Evolutionary conservation across 75 land plant genomes (phyloP).

Genomic region (Cunninghamia lanceolata): DNA sequence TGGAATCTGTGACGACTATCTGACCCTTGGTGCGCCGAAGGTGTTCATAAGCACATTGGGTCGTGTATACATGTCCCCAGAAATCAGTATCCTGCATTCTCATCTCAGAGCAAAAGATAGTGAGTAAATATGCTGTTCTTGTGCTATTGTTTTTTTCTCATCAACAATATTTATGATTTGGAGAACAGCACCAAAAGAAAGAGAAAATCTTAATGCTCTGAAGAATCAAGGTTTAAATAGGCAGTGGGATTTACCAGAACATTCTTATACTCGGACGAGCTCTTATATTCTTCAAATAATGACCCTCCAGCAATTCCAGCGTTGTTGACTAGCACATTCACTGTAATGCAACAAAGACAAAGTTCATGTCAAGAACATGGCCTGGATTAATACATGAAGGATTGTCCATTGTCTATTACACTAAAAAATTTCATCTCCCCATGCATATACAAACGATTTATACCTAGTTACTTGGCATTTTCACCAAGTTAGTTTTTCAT

Average conservation of each 20-base stretch:
- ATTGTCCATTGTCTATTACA: not conserved
- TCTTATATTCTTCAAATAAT: slow-evolving; percentile 28
- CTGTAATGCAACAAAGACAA: slow-evolving; percentile 10
- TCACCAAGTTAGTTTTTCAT: not conserved
- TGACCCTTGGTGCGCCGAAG: slow-evolving; percentile 32
- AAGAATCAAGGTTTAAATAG: not conserved
- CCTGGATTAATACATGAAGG: not conserved
- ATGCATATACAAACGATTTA: not conserved
- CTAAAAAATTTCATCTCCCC: slow-evolving; percentile 2
- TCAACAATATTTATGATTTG: not conserved
- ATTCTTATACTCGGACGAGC: slow-evolving; percentile 1
- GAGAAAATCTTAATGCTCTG: not conserved
- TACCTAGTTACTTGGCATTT: not conserved
- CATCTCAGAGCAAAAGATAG: not conserved
- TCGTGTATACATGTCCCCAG: slow-evolving; percentile 29
- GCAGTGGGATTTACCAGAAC: slow-evolving; percentile 20
- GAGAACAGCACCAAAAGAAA: not conserved
- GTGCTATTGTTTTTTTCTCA: not conserved
- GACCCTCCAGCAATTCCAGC: slow-evolving; percentile 26
- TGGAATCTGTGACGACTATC: slow-evolving; percentile 30
- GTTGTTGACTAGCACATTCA: slow-evolving; percentile 44
- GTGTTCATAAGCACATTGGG: slow-evolving; percentile 32
- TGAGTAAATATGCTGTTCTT: not conserved
- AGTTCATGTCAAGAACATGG: not conserved
- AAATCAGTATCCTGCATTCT: slow-evolving; percentile 32